These are phyloP conservation scores for Paecilomyces sp. DNA, from an alignment of 2,329 filamentous ascomycete genomes.

Conservation along the genomic window DNA sequence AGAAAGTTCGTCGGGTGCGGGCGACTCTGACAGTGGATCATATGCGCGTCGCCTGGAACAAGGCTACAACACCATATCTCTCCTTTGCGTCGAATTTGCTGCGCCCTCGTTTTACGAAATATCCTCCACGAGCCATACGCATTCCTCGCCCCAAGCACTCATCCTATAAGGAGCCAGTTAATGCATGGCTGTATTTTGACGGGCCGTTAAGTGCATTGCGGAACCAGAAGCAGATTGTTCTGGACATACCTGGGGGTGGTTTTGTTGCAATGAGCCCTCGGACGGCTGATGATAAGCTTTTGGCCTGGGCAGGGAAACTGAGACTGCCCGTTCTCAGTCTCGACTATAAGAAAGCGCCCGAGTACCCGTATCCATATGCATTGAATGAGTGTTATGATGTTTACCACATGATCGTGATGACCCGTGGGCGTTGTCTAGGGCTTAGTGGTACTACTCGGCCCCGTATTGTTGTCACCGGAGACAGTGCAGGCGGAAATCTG, in stretches of 20 bases:
- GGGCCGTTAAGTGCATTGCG: slow-evolving; percentile 72
- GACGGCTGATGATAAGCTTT: slow-evolving; percentile 86
- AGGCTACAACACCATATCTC: slow-evolving; percentile 81
- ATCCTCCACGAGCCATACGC: slow-evolving; percentile 72
- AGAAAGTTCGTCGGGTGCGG: slow-evolving; percentile 88
- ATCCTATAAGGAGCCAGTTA: slow-evolving; percentile 74
- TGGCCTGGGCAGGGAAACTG: slow-evolving; percentile 84
- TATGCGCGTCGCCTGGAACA: slow-evolving; percentile 90
- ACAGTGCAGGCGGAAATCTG: slow-evolving; percentile 77
- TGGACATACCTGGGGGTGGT: slow-evolving; percentile 89
- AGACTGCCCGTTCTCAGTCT: slow-evolving; percentile 84
- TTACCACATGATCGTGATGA: slow-evolving; percentile 66
- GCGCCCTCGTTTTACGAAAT: slow-evolving; percentile 71
- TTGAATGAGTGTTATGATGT: slow-evolving; percentile 84
- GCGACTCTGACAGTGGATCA: slow-evolving; percentile 85
- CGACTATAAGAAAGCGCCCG: slow-evolving; percentile 83
- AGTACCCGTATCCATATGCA: slow-evolving; percentile 77
- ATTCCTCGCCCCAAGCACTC: slow-evolving; percentile 76
- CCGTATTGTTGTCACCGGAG: slow-evolving; percentile 66
- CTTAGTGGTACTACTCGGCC: slow-evolving; percentile 60
- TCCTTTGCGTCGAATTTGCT: slow-evolving; percentile 63
- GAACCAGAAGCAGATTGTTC: slow-evolving; percentile 67
- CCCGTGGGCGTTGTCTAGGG: slow-evolving; percentile 67
- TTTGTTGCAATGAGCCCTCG: slow-evolving; percentile 97
- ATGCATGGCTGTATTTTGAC: slow-evolving; percentile 90